Base-by-base conservation (phyloP, 257 asterid genomes). In the Solanum medicagineum region DNA sequence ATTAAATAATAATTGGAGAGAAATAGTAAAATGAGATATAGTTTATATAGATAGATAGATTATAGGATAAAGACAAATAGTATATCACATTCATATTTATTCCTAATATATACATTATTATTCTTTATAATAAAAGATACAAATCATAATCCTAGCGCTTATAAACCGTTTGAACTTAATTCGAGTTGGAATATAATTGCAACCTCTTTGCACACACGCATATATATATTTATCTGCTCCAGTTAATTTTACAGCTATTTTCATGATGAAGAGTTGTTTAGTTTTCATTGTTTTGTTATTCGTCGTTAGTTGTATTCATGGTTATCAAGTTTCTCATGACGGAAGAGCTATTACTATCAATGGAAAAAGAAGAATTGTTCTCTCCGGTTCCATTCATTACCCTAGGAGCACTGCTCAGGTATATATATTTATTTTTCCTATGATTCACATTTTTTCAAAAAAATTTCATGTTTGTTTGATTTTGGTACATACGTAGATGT, bases 371-470 rank as follows among this genome's bases (percentile, higher is more conserved):
- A 85, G 81, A 79, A 81, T 94, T 55, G 81, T 94, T 6, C 14
- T 94, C 2, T 94, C 98, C 0, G 98, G 97, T 17, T 88, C 98
- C 0, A 94, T 93, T 26, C 98, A 94, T 83, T 94, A 94, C 84
- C 98, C 98, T 7, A 88, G 98, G 47, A 95, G 98, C 86, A 93
- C 98, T 1, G 32, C 89, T 3, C 85, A 88, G 86, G 97, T 91
- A 54, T 54, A 63, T 51, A 14, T 79, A 5, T 26, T 3, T 36
- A 36, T 36, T 36, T 36, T 36, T 36, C 42, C 6, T 36, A 36
- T 5, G 42, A 36, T 36, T 36, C 6, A 36, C 40, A 36, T 36
- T 36, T 36, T 36, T 36, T 36, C 0, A 4, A 36, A 36, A 36
- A 36, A 36, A 36, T 36, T 36, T 36, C 42, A 36, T 4, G 42